Evolutionary conservation across 129 eudicot species (phyloP).

Genomic region (Dittrichia graveolens): DNA sequence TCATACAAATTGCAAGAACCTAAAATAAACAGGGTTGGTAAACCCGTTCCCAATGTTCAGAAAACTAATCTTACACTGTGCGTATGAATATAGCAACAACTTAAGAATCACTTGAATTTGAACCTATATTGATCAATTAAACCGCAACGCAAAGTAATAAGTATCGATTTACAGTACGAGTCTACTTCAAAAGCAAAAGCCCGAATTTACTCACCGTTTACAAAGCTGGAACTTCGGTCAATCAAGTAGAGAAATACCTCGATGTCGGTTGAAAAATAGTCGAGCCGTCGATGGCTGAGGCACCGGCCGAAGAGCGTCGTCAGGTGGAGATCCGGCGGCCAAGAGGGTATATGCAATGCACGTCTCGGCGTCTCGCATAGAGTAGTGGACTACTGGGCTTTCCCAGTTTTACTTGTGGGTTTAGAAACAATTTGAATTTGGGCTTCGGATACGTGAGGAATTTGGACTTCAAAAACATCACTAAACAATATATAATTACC

Average conservation of each 20-base stretch:
- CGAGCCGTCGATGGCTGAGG: neutral
- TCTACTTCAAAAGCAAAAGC: conserved; percentile 1
- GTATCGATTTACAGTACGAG: neutral
- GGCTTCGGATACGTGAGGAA: conserved; percentile 8
- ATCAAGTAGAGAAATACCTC: neutral
- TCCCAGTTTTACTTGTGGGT: neutral
- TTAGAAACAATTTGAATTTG: neutral
- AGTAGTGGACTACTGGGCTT: neutral
- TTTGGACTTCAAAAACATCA: too few species aligned
- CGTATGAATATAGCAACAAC: neutral
- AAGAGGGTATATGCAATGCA: neutral
- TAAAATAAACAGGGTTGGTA: neutral
- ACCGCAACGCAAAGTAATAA: neutral
- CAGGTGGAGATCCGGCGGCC: conserved; percentile 3
- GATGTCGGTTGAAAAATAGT: neutral
- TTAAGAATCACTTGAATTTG: neutral
- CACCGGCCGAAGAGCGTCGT: neutral
- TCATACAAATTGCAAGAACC: neutral
- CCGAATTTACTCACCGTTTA: conserved; percentile 5
- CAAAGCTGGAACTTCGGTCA: neutral
- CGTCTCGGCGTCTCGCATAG: too few species aligned
- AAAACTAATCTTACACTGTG: conserved; percentile 5
- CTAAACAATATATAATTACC: too few species aligned
- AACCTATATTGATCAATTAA: neutral
- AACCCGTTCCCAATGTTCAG: neutral